These are phyloP conservation scores for Platanthera guangdongensis DNA, from an alignment of 106 monocot species.

Conservation along the genomic window DNA sequence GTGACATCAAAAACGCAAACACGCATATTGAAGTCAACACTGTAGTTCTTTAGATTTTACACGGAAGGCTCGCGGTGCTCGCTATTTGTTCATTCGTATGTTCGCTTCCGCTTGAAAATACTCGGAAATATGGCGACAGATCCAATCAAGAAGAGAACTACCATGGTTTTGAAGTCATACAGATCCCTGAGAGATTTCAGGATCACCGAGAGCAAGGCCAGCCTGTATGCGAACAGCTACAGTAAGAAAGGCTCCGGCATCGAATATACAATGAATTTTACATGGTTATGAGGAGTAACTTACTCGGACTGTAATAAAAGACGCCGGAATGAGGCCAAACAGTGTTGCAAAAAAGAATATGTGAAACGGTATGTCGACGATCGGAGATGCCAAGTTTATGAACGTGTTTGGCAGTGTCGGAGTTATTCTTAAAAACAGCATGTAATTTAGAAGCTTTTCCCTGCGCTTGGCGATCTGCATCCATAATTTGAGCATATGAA, in stretches of 20 bases:
- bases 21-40: neutral
- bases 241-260: no score
- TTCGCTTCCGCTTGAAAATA: slow-evolving; percentile 72
- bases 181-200: slow-evolving; percentile 76
- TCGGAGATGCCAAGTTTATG: slow-evolving; percentile 62
- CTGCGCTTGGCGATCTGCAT: slow-evolving; percentile 50
- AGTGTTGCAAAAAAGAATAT: slow-evolving; percentile 51
- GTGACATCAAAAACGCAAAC: neutral
- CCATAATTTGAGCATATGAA: neutral
- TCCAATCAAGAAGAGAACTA: slow-evolving; percentile 78
- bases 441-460: slow-evolving; percentile 57
- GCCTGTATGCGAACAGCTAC: slow-evolving; percentile 34
- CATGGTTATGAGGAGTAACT: neutral
- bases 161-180: slow-evolving; percentile 76
- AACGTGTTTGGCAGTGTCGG: slow-evolving; percentile 60
- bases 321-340: slow-evolving; percentile 55
- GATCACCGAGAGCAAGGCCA: slow-evolving; percentile 83
- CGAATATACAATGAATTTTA: neutral
- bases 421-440: slow-evolving; percentile 62
- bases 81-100: slow-evolving; percentile 44
- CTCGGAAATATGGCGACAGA: slow-evolving; percentile 53
- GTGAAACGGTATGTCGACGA: slow-evolving; percentile 54
- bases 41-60: neutral
- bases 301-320: slow-evolving; percentile 62
- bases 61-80: neutral